Evolutionary conservation across 768 basidiomycete genomes (phyloP), one percentile per base, ranked within the genome.

Genomic region (Boletus vermiculosoides): DNA sequence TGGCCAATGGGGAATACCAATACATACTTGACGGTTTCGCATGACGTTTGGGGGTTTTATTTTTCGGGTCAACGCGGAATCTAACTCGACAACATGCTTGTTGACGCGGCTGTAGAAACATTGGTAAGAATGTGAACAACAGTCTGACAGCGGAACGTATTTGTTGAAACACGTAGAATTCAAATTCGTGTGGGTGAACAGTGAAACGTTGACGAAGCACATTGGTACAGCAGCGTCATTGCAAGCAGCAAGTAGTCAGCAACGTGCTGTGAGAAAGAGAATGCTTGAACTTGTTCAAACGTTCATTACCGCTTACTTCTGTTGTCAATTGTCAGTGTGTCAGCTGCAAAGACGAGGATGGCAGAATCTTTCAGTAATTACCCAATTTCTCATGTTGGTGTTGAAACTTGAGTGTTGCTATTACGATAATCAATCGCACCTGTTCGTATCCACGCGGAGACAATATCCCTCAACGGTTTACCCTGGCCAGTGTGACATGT

Each of bases 61-160:
- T 11, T 18, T 25, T 39, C 66, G 66, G 66, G 39, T 57, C 49
- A 54, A 54, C 5, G 20, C 60, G 60, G 63, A 31, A 25, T 16
- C 23, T 12, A 5, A 30, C 10, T 52, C 33, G 20, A 52, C 16
- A 13, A 37, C n/a, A 22, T 47, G 45, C 3, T 20, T 18, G 37
- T 33, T 30, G 22, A 23, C 23, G 2, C 30, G 49, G 15, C 0
- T 20, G 15, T 39, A 39, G 40, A 52, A 45, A 41, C 0, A 20
- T 30, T n/a, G 41, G 45, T 39, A 22, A 18, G 28, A 31, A 34
- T 42, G 13, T 40, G 42, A 31, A 44, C 25, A 39, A 25, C 22
- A 23, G 13, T 47, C 48, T 33, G 39, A 64, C 37, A 44, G 31
- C 55, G 51, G 58, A 39, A 22, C 16, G 20, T 39, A 42, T 57